Conservation (phyloP, 2,329 filamentous ascomycete species). For the Diplodia mutila region DNA sequence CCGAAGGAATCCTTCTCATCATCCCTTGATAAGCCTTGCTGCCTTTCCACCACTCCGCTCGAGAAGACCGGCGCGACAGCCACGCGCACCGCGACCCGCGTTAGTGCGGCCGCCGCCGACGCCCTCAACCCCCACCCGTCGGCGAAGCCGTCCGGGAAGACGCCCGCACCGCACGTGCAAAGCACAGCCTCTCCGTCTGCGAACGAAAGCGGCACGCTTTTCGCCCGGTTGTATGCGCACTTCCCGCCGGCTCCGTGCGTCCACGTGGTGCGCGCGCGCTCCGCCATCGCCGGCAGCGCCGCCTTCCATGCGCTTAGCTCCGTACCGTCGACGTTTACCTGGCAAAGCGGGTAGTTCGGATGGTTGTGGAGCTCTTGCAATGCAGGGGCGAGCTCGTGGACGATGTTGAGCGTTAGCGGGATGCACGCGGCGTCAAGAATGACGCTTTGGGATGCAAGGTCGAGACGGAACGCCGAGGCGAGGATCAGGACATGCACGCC, state of each 20-base stretch:
- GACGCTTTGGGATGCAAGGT: slow-evolving; percentile 37
- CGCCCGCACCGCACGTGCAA: slow-evolving; percentile 42
- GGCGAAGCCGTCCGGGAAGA: slow-evolving; percentile 30
- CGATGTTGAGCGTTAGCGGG: slow-evolving; percentile 31
- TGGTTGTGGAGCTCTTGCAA: background rate
- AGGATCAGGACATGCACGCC: slow-evolving; percentile 34
- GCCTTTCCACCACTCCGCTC: slow-evolving; percentile 35
- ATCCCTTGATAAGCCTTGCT: background rate
- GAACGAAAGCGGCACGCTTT: slow-evolving; percentile 33
- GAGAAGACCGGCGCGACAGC: slow-evolving; percentile 41
- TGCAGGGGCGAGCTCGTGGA: background rate
- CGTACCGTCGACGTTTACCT: slow-evolving; percentile 30
- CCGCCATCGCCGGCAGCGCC: slow-evolving; percentile 29
- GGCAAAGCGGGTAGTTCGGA: background rate
- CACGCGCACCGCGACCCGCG: slow-evolving; percentile 34
- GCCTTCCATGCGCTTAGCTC: slow-evolving; percentile 30
- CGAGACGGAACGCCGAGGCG: slow-evolving; percentile 38
- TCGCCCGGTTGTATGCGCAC: slow-evolving; percentile 38
- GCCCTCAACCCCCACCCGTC: slow-evolving; percentile 25
- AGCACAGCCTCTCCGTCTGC: slow-evolving; percentile 32
- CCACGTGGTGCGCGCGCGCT: slow-evolving; percentile 45
- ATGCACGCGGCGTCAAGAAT: slow-evolving; percentile 41
- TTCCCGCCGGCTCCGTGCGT: slow-evolving; percentile 34
- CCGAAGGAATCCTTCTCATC: background rate
- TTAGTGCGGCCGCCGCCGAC: slow-evolving; percentile 32